Evolutionary conservation across 768 basidiomycete genomes (phyloP), one percentile per base, ranked within the genome.

Genomic region (Macrolepiota dolichaula): DNA sequence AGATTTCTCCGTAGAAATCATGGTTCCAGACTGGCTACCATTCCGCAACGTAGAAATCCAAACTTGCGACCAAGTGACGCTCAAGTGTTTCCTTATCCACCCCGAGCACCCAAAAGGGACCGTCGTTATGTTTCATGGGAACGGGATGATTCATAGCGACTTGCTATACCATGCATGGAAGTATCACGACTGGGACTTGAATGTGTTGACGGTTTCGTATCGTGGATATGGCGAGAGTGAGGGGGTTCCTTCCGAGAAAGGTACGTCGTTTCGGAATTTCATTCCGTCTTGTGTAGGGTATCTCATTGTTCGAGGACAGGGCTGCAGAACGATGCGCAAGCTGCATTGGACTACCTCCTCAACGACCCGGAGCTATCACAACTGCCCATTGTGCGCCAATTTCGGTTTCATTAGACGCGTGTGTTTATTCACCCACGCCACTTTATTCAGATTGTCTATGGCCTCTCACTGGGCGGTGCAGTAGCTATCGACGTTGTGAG

Each of bases 181-280:
- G 32, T 90, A 95, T 66, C 86, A 81, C 19, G 76, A 80, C 65
- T 81, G 87, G 79, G n/a, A n/a, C n/a, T 96, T 91, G 68, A 94
- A 95, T 65, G 92, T 96, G 0, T 76, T 97, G 51, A 88, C 94
- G 78, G 73, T 94, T 4, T 94, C 91, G 47, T 98, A 98, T 72
- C 79, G 96, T 59, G 94, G 94, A 89, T 90, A 95, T 67, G 92
- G 92, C 1, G 76, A 74, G 15, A 93, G 89, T 3, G 85, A 90
- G 63, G 96, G 96, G 1, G 76, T 74, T 3, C 91, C 94, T 0
- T 89, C 86, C 4, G 93, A 96, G 72, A 81, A 82, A 69, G 92
- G 93, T 88, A 51, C 55, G 10, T 37, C 22, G 10, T 15, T 6
- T 1, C n/a, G n/a, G n/a, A n/a, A n/a, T n/a, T n/a, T n/a, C n/a